Evolutionary conservation across 805 yeast species (phyloP).

Genomic region (Kluyveromyces nonfermentans): DNA sequence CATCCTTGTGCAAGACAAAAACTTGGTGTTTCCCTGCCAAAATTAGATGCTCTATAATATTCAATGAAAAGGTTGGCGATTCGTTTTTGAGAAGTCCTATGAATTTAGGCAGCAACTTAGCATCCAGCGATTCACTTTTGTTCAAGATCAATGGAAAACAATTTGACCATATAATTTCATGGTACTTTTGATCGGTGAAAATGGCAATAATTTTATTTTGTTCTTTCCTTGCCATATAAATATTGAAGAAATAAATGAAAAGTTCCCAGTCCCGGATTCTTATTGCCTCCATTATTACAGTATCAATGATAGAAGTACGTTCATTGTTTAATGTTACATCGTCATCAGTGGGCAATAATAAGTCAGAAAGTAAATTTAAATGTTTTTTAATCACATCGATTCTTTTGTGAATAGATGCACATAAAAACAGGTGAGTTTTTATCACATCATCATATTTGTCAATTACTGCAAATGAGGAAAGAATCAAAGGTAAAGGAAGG

Average conservation of each 20-base stretch:
- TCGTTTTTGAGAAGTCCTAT: conserved; percentile 5
- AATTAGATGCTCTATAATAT: neutral
- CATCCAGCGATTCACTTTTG: conserved; percentile 4
- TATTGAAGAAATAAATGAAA: conserved; percentile 4
- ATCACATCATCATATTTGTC: conserved; percentile 3
- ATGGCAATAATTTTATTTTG: neutral
- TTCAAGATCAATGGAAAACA: conserved; percentile 8
- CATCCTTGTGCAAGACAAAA: conserved; percentile 6
- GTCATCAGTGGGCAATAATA: conserved; percentile 2
- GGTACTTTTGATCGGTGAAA: conserved; percentile 1
- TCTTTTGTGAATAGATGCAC: neutral
- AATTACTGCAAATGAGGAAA: neutral
- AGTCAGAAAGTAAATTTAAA: neutral
- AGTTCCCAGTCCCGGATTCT: conserved; percentile 5
- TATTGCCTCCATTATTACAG: neutral
- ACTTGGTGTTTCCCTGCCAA: conserved; percentile 5
- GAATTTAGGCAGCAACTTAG: conserved; percentile 5
- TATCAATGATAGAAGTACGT: neutral
- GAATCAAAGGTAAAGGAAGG: neutral
- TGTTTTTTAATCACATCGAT: neutral
- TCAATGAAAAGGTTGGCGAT: conserved; percentile 5
- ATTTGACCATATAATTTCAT: conserved; percentile 2
- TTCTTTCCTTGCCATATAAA: conserved; percentile 5
- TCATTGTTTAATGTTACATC: neutral
- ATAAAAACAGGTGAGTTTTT: neutral